Percentiles rank a stretch among this genome's conserved stretches.
These are phyloP conservation scores for Xylariaceae sp. DNA, from an alignment of 2,329 filamentous ascomycete genomes.

Conservation along the genomic window DNA sequence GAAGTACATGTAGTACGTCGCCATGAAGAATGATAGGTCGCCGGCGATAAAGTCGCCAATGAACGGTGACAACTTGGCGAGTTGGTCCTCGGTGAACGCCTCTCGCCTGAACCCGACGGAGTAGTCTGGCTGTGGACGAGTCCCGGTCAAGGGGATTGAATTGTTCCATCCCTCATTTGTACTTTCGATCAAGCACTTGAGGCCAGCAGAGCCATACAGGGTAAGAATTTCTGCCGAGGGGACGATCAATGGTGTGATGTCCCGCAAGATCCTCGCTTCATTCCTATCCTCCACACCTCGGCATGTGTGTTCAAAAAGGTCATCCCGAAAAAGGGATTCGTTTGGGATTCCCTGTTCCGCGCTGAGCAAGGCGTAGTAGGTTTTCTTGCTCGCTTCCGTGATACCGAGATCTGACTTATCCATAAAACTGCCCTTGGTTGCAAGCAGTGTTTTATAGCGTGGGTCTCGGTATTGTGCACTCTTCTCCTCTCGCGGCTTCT, in stretches of 20 bases:
- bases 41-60: slow-evolving; percentile 42
- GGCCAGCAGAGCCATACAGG: slow-evolving; percentile 36
- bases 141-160: slow-evolving; percentile 37
- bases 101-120: slow-evolving; percentile 49
- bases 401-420: slow-evolving; percentile 42
- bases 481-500: slow-evolving; percentile 48
- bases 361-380: slow-evolving; percentile 10
- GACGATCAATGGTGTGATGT: slow-evolving; percentile 47
- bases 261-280: slow-evolving; percentile 47
- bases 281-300: slow-evolving; percentile 44
- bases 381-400: slow-evolving; percentile 40
- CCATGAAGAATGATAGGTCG: slow-evolving; percentile 52
- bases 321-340: slow-evolving; percentile 47
- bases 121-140: slow-evolving; percentile 53
- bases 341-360: slow-evolving; percentile 31
- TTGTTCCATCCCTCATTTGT: slow-evolving; percentile 52
- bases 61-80: slow-evolving; percentile 49
- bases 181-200: slow-evolving; percentile 47
- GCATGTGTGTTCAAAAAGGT: slow-evolving; percentile 47
- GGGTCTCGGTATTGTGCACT: slow-evolving; percentile 46
- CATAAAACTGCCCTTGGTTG: slow-evolving; percentile 51
- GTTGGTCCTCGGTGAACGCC: slow-evolving; percentile 52
- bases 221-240: slow-evolving; percentile 48
- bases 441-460: slow-evolving; percentile 45
- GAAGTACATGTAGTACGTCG: slow-evolving; percentile 55